Evolutionary conservation across 2,329 filamentous ascomycete genomes (phyloP).

Genomic region (Cytospora mali): DNA sequence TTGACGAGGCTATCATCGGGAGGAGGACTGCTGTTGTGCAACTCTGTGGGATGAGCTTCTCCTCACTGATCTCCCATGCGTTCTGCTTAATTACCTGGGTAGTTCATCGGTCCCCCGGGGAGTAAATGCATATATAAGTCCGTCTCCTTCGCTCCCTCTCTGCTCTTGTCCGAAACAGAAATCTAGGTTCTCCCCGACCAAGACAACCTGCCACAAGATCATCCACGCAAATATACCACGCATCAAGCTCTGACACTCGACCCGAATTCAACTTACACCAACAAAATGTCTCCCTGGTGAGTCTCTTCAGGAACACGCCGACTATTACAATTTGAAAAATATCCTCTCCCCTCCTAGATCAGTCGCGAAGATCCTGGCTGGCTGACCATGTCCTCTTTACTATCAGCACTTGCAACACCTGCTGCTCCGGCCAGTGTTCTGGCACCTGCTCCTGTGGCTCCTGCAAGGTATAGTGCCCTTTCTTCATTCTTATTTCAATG

Average conservation of each 20-base stretch:
- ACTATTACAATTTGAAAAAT: not conserved
- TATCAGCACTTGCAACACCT: constrained; percentile 23
- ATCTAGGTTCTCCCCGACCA: not conserved
- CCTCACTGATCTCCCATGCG: constrained; percentile 2
- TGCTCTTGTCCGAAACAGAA: not conserved
- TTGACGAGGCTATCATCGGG: constrained; percentile 1
- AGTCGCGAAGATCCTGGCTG: not conserved
- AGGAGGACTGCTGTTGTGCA: constrained; percentile 7
- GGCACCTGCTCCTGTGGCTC: constrained; percentile 23
- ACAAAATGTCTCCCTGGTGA: constrained; percentile 24
- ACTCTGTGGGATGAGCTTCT: constrained; percentile 10
- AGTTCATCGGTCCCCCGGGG: not conserved
- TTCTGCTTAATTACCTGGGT: not conserved
- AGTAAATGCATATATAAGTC: constrained; percentile 19
- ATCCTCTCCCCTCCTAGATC: not conserved
- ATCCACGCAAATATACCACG: not conserved
- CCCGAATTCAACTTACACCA: constrained; percentile 1
- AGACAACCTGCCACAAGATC: constrained; percentile 6
- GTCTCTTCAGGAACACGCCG: not conserved
- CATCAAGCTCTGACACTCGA: not conserved
- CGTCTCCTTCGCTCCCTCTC: constrained; percentile 1
- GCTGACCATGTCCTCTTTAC: constrained; percentile 8
- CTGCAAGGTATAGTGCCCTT: constrained; percentile 20
- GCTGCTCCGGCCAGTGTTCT: constrained; percentile 26
- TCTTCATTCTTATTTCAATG: too few species aligned